phyloP scores from a whole-genome alignment of 2,329 filamentous ascomycete species.

The Aureobasidium pullulans region DNA sequence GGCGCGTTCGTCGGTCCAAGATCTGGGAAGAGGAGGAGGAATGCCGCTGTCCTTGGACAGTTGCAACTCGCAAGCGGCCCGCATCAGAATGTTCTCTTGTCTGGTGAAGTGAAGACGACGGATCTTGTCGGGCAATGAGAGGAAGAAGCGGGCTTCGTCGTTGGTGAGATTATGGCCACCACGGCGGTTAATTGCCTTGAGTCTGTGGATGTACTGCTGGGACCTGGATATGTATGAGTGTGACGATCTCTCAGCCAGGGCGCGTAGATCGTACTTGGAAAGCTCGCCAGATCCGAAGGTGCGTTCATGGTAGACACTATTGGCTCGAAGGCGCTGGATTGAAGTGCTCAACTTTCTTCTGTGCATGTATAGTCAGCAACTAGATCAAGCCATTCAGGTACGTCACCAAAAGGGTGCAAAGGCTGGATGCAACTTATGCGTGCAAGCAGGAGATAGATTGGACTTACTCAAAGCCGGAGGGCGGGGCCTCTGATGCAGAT shows the following conservation, averaged over 20 bases:
- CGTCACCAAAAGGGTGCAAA: background rate
- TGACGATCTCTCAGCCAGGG: slow-evolving; percentile 1
- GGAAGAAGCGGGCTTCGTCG: slow-evolving; percentile 60
- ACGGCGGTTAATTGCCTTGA: slow-evolving; percentile 32
- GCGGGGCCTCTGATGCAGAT: background rate
- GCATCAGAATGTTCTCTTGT: slow-evolving; percentile 61
- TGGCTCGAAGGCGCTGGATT: background rate
- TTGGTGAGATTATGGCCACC: background rate
- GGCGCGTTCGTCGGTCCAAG: slow-evolving; percentile 2
- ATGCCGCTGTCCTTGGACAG: background rate
- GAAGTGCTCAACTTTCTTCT: slow-evolving; percentile 9
- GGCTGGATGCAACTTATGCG: background rate
- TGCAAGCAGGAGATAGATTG: background rate
- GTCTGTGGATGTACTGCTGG: slow-evolving; percentile 1
- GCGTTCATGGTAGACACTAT: slow-evolving; percentile 5
- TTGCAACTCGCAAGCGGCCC: slow-evolving; percentile 42
- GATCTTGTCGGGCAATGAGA: slow-evolving; percentile 64
- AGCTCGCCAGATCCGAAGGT: background rate
- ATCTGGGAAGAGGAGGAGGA: background rate
- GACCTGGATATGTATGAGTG: background rate
- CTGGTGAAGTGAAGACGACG: slow-evolving; percentile 61
- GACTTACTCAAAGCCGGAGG: slow-evolving; percentile 10
- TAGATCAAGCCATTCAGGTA: background rate
- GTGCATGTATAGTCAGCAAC: slow-evolving; percentile 1
- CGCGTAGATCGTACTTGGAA: slow-evolving; percentile 7